These are phyloP conservation scores for Liriodendron chinense DNA, from an alignment of 164 flowering plant species.

Conservation along the genomic window DNA sequence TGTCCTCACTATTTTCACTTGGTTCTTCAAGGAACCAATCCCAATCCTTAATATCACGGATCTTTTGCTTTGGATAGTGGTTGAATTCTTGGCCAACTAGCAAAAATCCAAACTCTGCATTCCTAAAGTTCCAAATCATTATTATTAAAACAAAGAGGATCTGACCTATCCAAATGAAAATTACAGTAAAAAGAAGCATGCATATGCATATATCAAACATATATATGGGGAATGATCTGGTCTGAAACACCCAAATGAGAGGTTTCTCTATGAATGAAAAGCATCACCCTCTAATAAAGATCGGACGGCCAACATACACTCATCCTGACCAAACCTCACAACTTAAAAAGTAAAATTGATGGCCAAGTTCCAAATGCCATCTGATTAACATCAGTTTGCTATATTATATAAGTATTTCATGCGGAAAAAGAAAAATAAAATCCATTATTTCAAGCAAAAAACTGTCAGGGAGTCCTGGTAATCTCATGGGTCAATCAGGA, in stretches of 20 bases:
- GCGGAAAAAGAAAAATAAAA: no score
- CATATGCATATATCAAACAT: not conserved
- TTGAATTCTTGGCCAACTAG: slow-evolving; percentile 79
- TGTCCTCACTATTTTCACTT: slow-evolving; percentile 41
- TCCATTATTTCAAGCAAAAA: no score
- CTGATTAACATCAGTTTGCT: not conserved
- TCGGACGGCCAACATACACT: not conserved
- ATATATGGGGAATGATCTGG: not conserved
- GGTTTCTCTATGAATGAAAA: no score
- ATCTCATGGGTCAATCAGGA: no score
- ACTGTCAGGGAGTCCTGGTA: no score
- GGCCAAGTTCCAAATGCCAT: not conserved
- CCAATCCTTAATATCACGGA: slow-evolving; percentile 57
- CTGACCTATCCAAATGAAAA: not conserved
- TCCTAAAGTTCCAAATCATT: slow-evolving; percentile 4
- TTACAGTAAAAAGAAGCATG: not conserved
- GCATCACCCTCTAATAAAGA: no score
- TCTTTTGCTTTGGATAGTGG: slow-evolving; percentile 44
- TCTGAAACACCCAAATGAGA: not conserved
- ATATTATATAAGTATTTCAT: no score
- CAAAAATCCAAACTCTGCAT: slow-evolving; percentile 89
- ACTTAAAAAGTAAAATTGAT: not conserved
- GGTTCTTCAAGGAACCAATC: slow-evolving; percentile 77
- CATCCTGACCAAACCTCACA: not conserved
- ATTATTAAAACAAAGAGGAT: not conserved